Conservation (phyloP, 768 basidiomycete genomes). For the Mycena venus region DNA sequence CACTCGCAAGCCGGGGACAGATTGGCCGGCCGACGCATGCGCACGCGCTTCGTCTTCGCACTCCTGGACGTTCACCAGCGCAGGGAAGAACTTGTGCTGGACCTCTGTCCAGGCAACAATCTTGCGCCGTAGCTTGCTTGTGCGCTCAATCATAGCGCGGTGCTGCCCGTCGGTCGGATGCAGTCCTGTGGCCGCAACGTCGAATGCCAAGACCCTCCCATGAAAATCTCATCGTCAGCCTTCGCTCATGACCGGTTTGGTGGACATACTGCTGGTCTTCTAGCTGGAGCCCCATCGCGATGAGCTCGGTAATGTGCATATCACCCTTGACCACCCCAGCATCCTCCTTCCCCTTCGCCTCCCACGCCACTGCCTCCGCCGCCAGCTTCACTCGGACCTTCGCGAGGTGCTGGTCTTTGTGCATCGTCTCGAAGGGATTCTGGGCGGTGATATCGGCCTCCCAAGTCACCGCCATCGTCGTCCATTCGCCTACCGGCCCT, state of each 20-base stretch:
- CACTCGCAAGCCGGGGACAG: neutral
- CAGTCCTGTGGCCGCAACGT: neutral
- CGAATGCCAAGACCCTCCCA: neutral
- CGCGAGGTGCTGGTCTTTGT: slow-evolving; percentile 13
- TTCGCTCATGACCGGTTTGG: neutral
- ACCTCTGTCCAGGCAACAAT: slow-evolving; percentile 28
- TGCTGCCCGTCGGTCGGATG: slow-evolving; percentile 35
- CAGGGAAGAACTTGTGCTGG: slow-evolving; percentile 3
- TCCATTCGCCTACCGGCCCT: neutral
- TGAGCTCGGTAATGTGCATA: slow-evolving; percentile 9
- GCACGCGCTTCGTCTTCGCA: neutral
- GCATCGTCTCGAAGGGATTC: slow-evolving; percentile 22
- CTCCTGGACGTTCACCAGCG: neutral
- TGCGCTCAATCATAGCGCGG: slow-evolving; percentile 29
- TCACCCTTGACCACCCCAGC: neutral
- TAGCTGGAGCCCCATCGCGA: slow-evolving; percentile 24
- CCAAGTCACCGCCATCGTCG: slow-evolving; percentile 9
- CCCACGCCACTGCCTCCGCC: slow-evolving; percentile 27
- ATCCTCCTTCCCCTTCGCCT: neutral
- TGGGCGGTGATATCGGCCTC: slow-evolving; percentile 10
- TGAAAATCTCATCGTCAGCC: neutral
- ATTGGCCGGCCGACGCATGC: neutral
- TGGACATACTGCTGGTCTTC: slow-evolving; percentile 28
- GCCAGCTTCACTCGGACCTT: slow-evolving; percentile 31
- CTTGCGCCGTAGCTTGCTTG: slow-evolving; percentile 21